A percentile compares a stretch with the other conserved stretches of the same genome.
Conservation (phyloP, 805 yeast genomes). For the Lachancea quebecensis region DNA sequence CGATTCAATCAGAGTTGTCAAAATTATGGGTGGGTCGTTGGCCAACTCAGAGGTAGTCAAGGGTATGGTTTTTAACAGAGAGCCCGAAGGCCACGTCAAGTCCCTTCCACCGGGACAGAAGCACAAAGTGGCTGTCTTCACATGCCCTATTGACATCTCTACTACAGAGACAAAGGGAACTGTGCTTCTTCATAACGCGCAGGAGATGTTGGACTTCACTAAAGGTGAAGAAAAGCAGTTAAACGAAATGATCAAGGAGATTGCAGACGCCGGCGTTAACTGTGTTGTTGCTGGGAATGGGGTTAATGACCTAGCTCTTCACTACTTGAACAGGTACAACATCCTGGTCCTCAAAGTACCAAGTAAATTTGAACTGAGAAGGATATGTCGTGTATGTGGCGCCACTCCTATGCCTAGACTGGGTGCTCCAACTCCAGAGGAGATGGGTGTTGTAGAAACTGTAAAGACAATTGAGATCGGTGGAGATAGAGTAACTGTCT, state of each 20-base stretch:
- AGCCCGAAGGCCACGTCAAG: conserved; percentile 89
- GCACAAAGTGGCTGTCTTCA: conserved; percentile 85
- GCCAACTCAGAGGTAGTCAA: conserved; percentile 70
- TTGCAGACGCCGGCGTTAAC: conserved; percentile 74
- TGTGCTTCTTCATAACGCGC: conserved; percentile 88
- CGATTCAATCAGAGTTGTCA: conserved; percentile 90
- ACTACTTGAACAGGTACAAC: conserved; percentile 80
- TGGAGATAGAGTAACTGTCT: conserved; percentile 92
- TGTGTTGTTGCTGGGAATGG: conserved; percentile 94
- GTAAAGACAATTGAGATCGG: conserved; percentile 94
- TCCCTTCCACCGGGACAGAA: conserved; percentile 41
- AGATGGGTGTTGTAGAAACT: conserved; percentile 78
- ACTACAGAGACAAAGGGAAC: conserved; percentile 99
- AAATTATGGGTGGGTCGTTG: conserved; percentile 88
- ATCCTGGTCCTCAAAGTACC: conserved; percentile 84
- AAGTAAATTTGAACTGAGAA: conserved; percentile 87
- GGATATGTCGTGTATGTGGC: conserved; percentile 93
- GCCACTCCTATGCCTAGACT: conserved; percentile 92
- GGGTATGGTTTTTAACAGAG: conserved; percentile 97
- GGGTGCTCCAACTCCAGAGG: conserved; percentile 94
- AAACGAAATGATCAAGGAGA: conserved; percentile 76
- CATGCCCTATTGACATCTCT: conserved; percentile 90
- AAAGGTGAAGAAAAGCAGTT: conserved; percentile 94
- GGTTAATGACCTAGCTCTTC: conserved; percentile 87
- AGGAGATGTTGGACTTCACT: conserved; percentile 93